These are phyloP conservation scores for Penicillium sclerotiorum DNA, from an alignment of 2,329 filamentous ascomycete genomes.

Conservation along the genomic window DNA sequence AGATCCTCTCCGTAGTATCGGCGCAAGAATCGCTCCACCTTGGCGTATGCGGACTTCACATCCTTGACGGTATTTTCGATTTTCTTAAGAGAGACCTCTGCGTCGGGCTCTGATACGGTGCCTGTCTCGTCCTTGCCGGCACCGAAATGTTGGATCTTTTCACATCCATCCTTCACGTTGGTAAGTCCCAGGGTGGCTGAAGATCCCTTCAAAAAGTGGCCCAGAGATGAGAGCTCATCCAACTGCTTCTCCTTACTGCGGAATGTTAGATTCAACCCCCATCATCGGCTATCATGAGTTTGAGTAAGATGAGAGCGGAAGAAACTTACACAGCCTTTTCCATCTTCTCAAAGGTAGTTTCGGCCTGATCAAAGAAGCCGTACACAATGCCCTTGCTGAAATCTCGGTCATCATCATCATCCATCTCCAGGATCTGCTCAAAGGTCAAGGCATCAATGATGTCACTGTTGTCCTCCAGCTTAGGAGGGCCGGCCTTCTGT, in stretches of 20 bases:
- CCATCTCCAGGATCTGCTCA: slow-evolving; percentile 97
- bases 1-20: slow-evolving; percentile 65
- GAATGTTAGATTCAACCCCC: background rate
- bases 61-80: slow-evolving; percentile 70
- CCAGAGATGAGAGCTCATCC: slow-evolving; percentile 74
- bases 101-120: slow-evolving; percentile 64
- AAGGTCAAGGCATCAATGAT: slow-evolving; percentile 80
- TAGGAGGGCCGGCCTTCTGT: slow-evolving; percentile 47
- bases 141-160: slow-evolving; percentile 94
- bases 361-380: slow-evolving; percentile 90
- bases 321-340: slow-evolving; percentile 74
- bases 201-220: slow-evolving; percentile 96
- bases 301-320: no score
- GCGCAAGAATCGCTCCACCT: slow-evolving; percentile 70
- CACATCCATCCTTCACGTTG: slow-evolving; percentile 90
- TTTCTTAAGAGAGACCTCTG: slow-evolving; percentile 67
- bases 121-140: slow-evolving; percentile 80
- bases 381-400: slow-evolving; percentile 88
- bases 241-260: slow-evolving; percentile 69
- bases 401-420: slow-evolving; percentile 83
- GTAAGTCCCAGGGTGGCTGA: slow-evolving; percentile 89
- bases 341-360: slow-evolving; percentile 84
- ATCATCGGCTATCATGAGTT: background rate
- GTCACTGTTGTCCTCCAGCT: slow-evolving; percentile 68
- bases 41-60: slow-evolving; percentile 75